Percentiles rank a stretch among this genome's conserved stretches.
phyloP scores from a whole-genome alignment of 768 basidiomycete genomes.

The Lentinula guzmanii region DNA sequence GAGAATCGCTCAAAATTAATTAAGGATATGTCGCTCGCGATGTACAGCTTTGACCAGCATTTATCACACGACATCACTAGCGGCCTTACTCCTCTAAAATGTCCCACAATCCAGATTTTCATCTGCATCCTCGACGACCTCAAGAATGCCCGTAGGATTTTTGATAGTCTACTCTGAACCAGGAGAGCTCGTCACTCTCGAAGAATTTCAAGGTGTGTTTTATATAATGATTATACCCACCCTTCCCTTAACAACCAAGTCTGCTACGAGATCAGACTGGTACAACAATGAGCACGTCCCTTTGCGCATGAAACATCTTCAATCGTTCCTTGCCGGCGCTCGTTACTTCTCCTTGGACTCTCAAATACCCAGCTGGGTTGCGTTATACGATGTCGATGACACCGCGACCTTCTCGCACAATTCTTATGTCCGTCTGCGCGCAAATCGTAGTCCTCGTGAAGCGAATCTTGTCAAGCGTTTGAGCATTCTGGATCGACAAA shows the following conservation, averaged over 20 bases:
- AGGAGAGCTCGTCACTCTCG: slow-evolving; percentile 30
- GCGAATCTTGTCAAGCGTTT: slow-evolving; percentile 32
- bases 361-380: slow-evolving; percentile 36
- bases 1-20: no score
- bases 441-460: slow-evolving; percentile 38
- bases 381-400: slow-evolving; percentile 43
- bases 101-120: neutral
- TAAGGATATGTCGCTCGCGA: no score
- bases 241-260: neutral
- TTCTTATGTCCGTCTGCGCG: slow-evolving; percentile 37
- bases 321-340: slow-evolving; percentile 42
- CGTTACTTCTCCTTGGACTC: slow-evolving; percentile 34
- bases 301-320: slow-evolving; percentile 37
- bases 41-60: no score
- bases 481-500: slow-evolving; percentile 38
- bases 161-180: slow-evolving; percentile 45
- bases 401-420: slow-evolving; percentile 33
- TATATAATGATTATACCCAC: neutral
- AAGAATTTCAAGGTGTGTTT: slow-evolving; percentile 43
- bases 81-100: neutral
- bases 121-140: neutral
- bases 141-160: slow-evolving; percentile 33
- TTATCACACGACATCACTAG: no score
- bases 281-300: slow-evolving; percentile 54
- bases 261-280: slow-evolving; percentile 31